Conservation (phyloP, 208 protist genomes). For the Zelonia costaricensis region DNA sequence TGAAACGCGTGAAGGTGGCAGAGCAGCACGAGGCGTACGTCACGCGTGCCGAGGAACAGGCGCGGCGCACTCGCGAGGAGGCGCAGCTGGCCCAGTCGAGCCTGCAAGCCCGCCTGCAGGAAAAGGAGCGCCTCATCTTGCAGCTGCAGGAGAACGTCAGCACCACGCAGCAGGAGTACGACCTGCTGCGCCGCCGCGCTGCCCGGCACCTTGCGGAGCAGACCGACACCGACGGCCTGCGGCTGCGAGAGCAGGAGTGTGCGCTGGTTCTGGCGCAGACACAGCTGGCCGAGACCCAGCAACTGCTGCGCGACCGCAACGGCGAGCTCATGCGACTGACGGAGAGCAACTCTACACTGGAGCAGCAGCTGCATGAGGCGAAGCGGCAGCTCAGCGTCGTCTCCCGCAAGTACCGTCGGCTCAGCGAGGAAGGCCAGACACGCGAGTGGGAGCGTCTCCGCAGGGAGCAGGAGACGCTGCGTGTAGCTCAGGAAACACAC, state of each 20-base stretch:
- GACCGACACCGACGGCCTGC: conserved; percentile 29
- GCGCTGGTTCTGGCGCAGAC: conserved; percentile 35
- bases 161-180: conserved; percentile 70
- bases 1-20: conserved; percentile 63
- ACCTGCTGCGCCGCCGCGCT: conserved; percentile 49
- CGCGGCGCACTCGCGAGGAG: conserved; percentile 59
- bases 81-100: conserved; percentile 36
- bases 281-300: conserved; percentile 40
- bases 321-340: conserved; percentile 16
- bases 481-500: conserved; percentile 7
- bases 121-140: conserved; percentile 45
- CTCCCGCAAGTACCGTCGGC: conserved; percentile 33
- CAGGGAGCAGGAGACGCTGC: conserved; percentile 22
- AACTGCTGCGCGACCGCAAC: conserved; percentile 32
- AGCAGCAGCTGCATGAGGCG: conserved; percentile 38
- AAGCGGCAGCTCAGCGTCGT: conserved; percentile 36
- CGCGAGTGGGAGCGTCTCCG: conserved; percentile 37
- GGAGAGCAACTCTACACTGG: conserved; percentile 36
- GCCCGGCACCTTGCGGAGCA: conserved; percentile 38
- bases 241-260: conserved; percentile 40
- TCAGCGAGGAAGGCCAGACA: conserved; percentile 43
- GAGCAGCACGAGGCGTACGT: conserved; percentile 85
- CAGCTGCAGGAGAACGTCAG: conserved; percentile 52
- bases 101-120: conserved; percentile 54
- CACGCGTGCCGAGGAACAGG: conserved; percentile 53